Conservation (phyloP, 208 protist genomes). For the Trypanosoma vivax region DNA sequence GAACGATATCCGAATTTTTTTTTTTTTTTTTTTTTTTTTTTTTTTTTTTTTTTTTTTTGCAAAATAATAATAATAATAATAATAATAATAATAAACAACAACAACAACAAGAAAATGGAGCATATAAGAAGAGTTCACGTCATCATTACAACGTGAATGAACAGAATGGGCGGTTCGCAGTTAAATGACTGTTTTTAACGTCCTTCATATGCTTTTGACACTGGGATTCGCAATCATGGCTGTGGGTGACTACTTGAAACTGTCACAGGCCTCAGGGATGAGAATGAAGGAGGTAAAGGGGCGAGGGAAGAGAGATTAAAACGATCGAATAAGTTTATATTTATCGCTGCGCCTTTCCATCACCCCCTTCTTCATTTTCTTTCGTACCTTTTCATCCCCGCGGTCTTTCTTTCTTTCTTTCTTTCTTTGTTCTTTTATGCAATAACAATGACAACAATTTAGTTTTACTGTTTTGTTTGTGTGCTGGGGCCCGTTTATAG, state of each 20-base stretch:
- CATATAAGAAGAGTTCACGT: not conserved
- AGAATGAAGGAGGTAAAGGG: no score
- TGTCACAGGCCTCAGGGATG: no score
- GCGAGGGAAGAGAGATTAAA: no score
- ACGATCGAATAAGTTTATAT: no score
- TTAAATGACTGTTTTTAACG: not conserved
- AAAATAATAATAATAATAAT: constrained; percentile 6
- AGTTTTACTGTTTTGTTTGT: not conserved
- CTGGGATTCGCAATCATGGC: no score
- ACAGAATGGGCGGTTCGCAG: not conserved
- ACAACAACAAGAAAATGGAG: not conserved
- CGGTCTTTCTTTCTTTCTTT: not conserved
- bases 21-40: constrained; percentile 13
- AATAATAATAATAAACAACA: not conserved
- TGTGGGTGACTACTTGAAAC: no score
- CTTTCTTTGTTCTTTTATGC: not conserved
- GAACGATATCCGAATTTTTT: constrained; percentile 1
- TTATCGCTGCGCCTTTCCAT: not conserved
- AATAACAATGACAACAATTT: no score
- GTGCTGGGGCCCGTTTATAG: not conserved
- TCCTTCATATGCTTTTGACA: no score
- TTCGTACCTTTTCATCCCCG: not conserved
- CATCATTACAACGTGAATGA: not conserved
- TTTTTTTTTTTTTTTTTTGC: constrained; percentile 4
- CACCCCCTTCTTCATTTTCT: not conserved